Evolutionary conservation across 2,329 filamentous ascomycete species (phyloP).

Genomic region (Penicillium sp.): DNA sequence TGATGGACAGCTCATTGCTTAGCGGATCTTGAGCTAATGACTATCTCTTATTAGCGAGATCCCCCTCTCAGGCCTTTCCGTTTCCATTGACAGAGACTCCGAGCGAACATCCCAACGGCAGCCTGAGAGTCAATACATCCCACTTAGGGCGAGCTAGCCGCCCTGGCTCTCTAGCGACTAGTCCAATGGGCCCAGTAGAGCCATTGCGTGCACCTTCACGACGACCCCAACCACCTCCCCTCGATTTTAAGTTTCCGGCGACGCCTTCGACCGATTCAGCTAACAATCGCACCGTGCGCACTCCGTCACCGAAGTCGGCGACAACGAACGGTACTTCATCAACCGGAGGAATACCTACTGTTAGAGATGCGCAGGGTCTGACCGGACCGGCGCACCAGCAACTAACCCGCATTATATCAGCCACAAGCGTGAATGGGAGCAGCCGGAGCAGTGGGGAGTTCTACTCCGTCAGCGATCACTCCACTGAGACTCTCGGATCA

Average conservation of each 20-base stretch:
- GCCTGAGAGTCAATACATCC: constrained; percentile 35
- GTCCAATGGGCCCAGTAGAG: constrained; percentile 37
- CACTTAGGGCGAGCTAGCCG: constrained; percentile 26
- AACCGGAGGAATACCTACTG: constrained; percentile 13
- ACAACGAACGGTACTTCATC: constrained; percentile 20
- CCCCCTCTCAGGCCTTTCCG: constrained; percentile 33
- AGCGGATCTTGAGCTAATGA: neutral
- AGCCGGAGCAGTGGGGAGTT: constrained; percentile 92
- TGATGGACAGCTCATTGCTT: neutral
- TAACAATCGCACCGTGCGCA: constrained; percentile 26
- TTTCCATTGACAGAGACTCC: constrained; percentile 32
- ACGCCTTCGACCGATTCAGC: constrained; percentile 35
- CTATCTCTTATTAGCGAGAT: constrained; percentile 29
- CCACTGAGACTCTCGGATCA: constrained; percentile 85
- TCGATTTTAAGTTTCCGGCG: constrained; percentile 58
- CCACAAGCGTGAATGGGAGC: constrained; percentile 72
- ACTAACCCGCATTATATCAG: constrained; percentile 68
- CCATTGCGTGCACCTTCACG: constrained; percentile 42
- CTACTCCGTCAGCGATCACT: constrained; percentile 92
- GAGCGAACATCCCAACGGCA: constrained; percentile 27
- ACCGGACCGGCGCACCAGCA: constrained; percentile 35
- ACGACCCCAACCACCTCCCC: constrained; percentile 36
- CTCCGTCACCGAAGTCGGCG: constrained; percentile 29
- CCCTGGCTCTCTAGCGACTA: constrained; percentile 24
- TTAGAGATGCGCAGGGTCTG: constrained; percentile 26